Conservation (phyloP, 1,139 yeast genomes). For the Yamadazyma spencermartinsiae region DNA sequence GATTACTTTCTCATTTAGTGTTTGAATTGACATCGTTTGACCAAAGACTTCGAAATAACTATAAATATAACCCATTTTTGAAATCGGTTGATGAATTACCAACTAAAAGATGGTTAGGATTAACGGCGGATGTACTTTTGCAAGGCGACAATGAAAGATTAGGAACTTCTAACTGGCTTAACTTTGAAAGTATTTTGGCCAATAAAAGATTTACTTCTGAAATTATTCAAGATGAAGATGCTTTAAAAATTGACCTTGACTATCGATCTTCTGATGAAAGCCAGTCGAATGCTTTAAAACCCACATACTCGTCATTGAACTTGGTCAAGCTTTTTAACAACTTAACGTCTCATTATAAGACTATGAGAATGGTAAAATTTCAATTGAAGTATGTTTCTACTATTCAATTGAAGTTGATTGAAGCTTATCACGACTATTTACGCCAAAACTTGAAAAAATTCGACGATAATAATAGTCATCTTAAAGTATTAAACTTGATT, state of each 20-base stretch:
- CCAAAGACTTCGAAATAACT: conserved; percentile 50
- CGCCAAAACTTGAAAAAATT: conserved; percentile 46
- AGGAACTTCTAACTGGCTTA: conserved; percentile 57
- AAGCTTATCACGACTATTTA: conserved; percentile 56
- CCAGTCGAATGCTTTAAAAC: conserved; percentile 37
- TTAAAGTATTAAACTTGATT: conserved; percentile 36
- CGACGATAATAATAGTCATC: conserved; percentile 40
- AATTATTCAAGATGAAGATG: conserved; percentile 51
- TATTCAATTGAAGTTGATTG: conserved; percentile 66
- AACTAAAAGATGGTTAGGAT: conserved; percentile 53
- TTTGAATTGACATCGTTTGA: conserved; percentile 63
- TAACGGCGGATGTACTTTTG: conserved; percentile 55
- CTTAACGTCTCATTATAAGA: conserved; percentile 61
- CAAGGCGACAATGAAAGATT: conserved; percentile 34
- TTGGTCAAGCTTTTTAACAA: conserved; percentile 64
- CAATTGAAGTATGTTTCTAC: conserved; percentile 69
- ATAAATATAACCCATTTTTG: conserved; percentile 55
- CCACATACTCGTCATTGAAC: conserved; percentile 68
- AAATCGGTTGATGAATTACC: conserved; percentile 29
- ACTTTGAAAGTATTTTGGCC: conserved; percentile 61
- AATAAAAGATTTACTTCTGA: conserved; percentile 54
- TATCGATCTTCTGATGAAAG: conserved; percentile 29
- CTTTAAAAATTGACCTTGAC: conserved; percentile 64
- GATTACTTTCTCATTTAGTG: conserved; percentile 59
- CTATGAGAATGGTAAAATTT: conserved; percentile 57